Base-by-base conservation (phyloP, 305 asterid genomes). In the Fraxinus latifolia region DNA sequence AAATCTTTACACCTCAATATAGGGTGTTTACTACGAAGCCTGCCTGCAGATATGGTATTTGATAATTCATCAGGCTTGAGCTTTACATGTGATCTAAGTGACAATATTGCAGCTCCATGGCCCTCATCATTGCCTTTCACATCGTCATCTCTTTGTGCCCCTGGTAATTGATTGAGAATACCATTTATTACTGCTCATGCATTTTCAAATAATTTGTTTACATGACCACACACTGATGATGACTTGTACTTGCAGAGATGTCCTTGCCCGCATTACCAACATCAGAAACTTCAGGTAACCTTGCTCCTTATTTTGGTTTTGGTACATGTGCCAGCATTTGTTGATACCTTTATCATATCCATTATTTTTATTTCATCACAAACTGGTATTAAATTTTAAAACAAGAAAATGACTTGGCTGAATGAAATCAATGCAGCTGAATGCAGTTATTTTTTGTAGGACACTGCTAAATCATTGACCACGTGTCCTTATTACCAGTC, bases 181-280 rank as follows among this genome's bases (percentile, higher is more conserved):
- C 83, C 44, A 15, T 74, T 44, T n/a, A 25, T 70, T 7, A 4
- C 29, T 0, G 1, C 31, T 76, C 53, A 34, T 34, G 47, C 12
- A 8, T 53, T 39, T 14, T 72, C 60, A 31, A 58, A 75, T 19
- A 1, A 7, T 23, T 29, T 72, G 44, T 82, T 70, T 7, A 8
- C 17, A 50, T 1, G 23, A 79, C 21, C 39, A 55, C 33, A 21
- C 23, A 53, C 79, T 89, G 42, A 89, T 89, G 50, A 89, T 70
- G 75, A 70, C 11, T 75, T 77, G 12, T 62, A 77, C 84, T 80
- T 88, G 76, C 96, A 95, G 99, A 96, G 88, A 94, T 94, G 98
- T 96, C 99, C 53, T 90, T 96, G 88, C 98, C 98, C n/a, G 99
- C 98, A 76, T 89, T 96, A 74, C 98, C 99, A 74, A 92, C 94